Evolutionary conservation across 305 asterid genomes (phyloP), one percentile per base, ranked within the genome.

Genomic region (Ajuga reptans): DNA sequence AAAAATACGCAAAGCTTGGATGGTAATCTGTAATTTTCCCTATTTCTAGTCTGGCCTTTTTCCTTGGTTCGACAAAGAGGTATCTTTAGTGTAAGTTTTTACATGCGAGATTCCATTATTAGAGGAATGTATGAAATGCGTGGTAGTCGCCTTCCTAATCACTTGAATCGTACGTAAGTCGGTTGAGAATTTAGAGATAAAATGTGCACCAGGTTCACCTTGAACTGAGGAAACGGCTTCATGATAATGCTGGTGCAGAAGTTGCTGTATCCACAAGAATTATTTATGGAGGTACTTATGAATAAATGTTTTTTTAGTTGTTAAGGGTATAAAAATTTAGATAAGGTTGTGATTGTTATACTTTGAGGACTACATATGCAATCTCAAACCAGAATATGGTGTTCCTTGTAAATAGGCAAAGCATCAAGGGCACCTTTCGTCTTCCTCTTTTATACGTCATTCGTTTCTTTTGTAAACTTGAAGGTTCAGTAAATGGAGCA

Each of bases 401-500:
- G 36, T 16, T 1, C 17, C 27, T 21, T 21, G 27, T 21, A 21
- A n/a, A 21, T 21, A 21, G 27, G 27, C 27, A 21, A 21, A 21
- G 2, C 27, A 0, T 21, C 27, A 21, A 21, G 27, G 27, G 27
- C 17, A 27, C 18, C 5, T 8, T 24, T 21, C 7, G 15, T 52
- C 36, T 52, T 4, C 7, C 9, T 21, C 37, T 5, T 5, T 5
- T 9, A 10, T 11, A 11, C 15, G 9, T 12, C 18, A 45, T 12
- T n/a, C 10, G 18, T 45, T 45, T 45, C 16, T 43, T 31, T 43
- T 55, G 61, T 52, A 9, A 52, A 52, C 24, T 17, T 9, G 12
- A 27, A 56, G 64, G 64, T 33, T 56, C 64, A 0, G 64, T 56
- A 56, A 56, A 14, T 56, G 64, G 45, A 56, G 64, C 64, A 56